A percentile compares a stretch with the other conserved stretches of the same genome.
Evolutionary conservation across 1,284 basidiomycete genomes (phyloP).

Genomic region (Ceratobasidium sp.): DNA sequence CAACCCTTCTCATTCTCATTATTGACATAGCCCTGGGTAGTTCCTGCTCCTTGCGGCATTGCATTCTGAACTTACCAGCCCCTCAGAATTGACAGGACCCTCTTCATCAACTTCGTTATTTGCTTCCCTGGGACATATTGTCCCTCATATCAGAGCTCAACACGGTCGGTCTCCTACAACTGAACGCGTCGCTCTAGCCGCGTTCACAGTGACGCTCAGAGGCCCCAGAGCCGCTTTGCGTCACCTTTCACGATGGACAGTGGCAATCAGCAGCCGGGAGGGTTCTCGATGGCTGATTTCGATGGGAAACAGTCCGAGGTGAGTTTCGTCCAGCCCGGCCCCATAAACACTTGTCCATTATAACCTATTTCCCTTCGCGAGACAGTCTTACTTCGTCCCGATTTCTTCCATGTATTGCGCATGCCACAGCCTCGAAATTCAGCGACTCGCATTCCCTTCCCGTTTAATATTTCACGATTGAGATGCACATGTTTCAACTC

Average conservation of each 20-base stretch:
- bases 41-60: conserved; percentile 32
- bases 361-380: conserved; percentile 31
- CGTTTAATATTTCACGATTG: conserved; percentile 28
- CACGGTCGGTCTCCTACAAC: conserved; percentile 21
- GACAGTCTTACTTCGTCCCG: conserved; percentile 20
- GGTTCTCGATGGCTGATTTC: conserved; percentile 25
- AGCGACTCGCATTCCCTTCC: not conserved
- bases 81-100: conserved; percentile 21
- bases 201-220: conserved; percentile 32
- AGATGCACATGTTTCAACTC: conserved; percentile 30
- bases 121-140: conserved; percentile 17
- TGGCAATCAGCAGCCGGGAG: conserved; percentile 23
- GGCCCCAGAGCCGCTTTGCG: conserved; percentile 33
- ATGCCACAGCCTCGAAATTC: conserved; percentile 25
- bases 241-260: conserved; percentile 30
- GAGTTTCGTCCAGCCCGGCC: not conserved
- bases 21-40: conserved; percentile 32
- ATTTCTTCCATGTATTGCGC: conserved; percentile 4
- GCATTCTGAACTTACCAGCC: conserved; percentile 32
- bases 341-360: conserved; percentile 34
- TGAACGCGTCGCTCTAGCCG: conserved; percentile 28
- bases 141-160: conserved; percentile 35
- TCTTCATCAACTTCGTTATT: conserved; percentile 31
- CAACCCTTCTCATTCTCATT: not conserved
- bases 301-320: conserved; percentile 34